Base-by-base conservation (phyloP, 1,139 yeast species). In the Yamadazyma buinensis region DNA sequence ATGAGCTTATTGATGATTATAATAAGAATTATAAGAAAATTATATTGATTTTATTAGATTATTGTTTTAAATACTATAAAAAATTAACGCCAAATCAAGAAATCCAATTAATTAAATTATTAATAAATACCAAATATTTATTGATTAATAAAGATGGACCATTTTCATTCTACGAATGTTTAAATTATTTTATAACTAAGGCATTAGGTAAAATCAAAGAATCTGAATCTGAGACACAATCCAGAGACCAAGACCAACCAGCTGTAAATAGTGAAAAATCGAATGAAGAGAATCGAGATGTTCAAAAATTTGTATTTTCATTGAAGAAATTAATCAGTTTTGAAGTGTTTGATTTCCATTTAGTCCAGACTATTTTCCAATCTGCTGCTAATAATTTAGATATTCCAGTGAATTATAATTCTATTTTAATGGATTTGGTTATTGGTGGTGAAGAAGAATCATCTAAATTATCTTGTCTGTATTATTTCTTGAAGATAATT, bases 61-160 rank as follows among this genome's bases (percentile, higher is more conserved):
- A 37, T 24, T 44, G 37, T 28, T 32, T 32, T 34, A 41, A 37
- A 12, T 32, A 29, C 8, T 41, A 36, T 10, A 22, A 35, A 12
- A 35, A 27, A 10, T 23, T 46, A 9, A 19, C 28, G 9, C 23
- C 19, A 2, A 34, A 33, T 11, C 43, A 46, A 20, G 46, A 43
- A 12, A 29, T 20, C 7, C 22, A 24, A 3, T 31, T 47, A 10
- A 37, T 47, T 4, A 52, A 51, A 27, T 28, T 55, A 9, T 38
- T 59, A 24, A 41, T 48, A n/a, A 51, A 54, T 36, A 38, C 53
- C 7, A 47, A 48, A 28, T 42, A 40, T 11, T 28, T 37, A 5
- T 35, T 52, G 5, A 18, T 24, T 12, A 33, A 36, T 8, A 17
- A 28, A 2, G 52, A 48, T 11, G 43, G 42, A 18, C 29, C 36